phyloP scores from a whole-genome alignment of 495 filamentous ascomycete species.

The Friedmanniomyces endolithicus region DNA sequence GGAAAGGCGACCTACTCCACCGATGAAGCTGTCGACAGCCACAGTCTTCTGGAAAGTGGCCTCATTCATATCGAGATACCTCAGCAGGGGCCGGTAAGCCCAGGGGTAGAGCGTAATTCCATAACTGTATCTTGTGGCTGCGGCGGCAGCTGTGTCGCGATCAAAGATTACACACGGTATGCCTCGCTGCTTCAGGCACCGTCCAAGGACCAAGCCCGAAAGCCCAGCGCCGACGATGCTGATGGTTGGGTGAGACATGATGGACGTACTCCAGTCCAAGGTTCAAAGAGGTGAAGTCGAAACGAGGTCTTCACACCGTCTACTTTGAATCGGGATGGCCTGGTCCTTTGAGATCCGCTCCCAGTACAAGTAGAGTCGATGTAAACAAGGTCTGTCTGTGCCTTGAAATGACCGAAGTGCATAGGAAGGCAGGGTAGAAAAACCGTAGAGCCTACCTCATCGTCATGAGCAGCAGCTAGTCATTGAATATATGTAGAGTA shows the following conservation, averaged over 20 bases:
- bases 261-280: no score
- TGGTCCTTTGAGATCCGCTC: no score
- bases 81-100: slow-evolving; percentile 29
- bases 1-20: not conserved
- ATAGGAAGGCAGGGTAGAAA: no score
- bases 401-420: no score
- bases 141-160: slow-evolving; percentile 1
- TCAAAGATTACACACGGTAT: slow-evolving; percentile 27
- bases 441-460: no score
- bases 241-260: slow-evolving; percentile 13
- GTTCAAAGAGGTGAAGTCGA: no score
- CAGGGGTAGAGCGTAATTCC: slow-evolving; percentile 29
- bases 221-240: slow-evolving; percentile 32
- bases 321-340: no score
- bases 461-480: no score
- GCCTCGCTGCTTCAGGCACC: slow-evolving; percentile 25
- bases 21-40: slow-evolving; percentile 22
- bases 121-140: slow-evolving; percentile 22
- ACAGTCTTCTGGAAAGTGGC: slow-evolving; percentile 19
- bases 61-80: slow-evolving; percentile 27
- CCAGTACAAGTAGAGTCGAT: no score
- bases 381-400: no score
- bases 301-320: no score
- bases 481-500: no score
- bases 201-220: slow-evolving; percentile 26